Base-by-base conservation (phyloP, 805 yeast species). In the Ogataea nonfermentans region DNA sequence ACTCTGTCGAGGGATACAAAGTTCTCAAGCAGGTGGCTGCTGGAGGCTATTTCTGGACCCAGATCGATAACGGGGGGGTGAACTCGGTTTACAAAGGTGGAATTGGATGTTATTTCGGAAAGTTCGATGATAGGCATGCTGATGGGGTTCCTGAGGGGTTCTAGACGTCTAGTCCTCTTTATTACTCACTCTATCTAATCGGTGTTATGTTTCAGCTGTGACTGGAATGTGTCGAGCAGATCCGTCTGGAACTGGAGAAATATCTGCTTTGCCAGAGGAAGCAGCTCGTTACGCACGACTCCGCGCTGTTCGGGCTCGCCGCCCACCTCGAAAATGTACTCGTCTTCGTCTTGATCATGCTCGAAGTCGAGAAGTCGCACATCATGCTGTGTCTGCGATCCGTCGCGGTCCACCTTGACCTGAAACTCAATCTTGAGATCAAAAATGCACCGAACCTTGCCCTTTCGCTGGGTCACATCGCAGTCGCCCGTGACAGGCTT, bases 91-190 rank as follows among this genome's bases (percentile, higher is more conserved):
- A 43, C 40, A 55, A 52, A 34, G 63, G 64, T 32, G 67, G 67
- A 32, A 48, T 63, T 24, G 68, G 68, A 5, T 55, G 81, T 61
- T 68, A 68, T 57, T 35, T 73, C 48, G 59, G 69, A 51, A 46
- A 62, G 46, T 35, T 63, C 46, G 62, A 63, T 9, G 61, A 54
- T 15, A 66, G 72, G 36, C 88, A 80, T 48, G 96, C 96, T 0
- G 74, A 74, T 45, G 96, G 95, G 6, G 96, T 88, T 9, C 96
- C 96, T 2, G 84, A 81, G 37, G 95, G 95, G 6, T 89, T 89
- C 26, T 31, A 24, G 13, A 33, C 17, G 34, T 40, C 14, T 32
- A 36, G 40, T 28, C 24, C 16, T 12, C 15, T 7, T 29, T 29
- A 29, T n/a, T 16, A 29, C 12, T 14, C 32, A 29, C 12, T 14